Evolutionary conservation across 495 filamentous ascomycete species (phyloP).

Genomic region (Lasiosphaeriaceae sp.): DNA sequence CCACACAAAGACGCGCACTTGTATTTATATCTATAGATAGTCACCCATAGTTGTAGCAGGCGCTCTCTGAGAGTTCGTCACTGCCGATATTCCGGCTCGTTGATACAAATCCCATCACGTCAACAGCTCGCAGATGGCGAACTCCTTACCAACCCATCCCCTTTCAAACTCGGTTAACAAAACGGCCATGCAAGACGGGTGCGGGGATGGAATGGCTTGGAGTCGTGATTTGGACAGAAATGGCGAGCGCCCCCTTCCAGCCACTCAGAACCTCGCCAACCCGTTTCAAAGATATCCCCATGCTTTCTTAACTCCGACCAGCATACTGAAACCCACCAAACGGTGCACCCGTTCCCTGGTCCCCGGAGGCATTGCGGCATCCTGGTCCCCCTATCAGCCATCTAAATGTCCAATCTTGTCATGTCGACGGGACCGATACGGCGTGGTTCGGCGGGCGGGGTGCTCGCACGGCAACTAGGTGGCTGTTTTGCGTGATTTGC

Average conservation of each 20-base stretch:
- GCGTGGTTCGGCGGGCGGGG: too few relatives aligned
- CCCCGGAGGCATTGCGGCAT: too few relatives aligned
- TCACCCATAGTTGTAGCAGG: not conserved
- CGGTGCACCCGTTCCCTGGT: too few relatives aligned
- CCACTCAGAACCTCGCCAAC: conserved; percentile 3
- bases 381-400: too few relatives aligned
- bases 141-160: not conserved
- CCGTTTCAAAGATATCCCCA: not conserved
- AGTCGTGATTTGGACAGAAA: conserved; percentile 21
- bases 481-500: too few relatives aligned
- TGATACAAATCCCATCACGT: conserved; percentile 8
- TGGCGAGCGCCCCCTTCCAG: conserved; percentile 12
- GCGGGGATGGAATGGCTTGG: not conserved
- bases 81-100: not conserved
- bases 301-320: not conserved
- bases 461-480: too few relatives aligned
- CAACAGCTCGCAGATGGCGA: conserved; percentile 17
- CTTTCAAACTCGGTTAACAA: not conserved
- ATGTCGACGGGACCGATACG: too few relatives aligned
- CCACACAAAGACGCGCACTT: too few relatives aligned
- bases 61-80: not conserved
- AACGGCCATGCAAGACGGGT: not conserved
- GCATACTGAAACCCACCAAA: not conserved
- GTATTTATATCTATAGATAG: not conserved
- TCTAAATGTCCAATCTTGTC: too few relatives aligned